These are phyloP conservation scores for Phytophthora boehmeriae DNA, from an alignment of 352 stramenopile genomes.

Conservation along the genomic window DNA sequence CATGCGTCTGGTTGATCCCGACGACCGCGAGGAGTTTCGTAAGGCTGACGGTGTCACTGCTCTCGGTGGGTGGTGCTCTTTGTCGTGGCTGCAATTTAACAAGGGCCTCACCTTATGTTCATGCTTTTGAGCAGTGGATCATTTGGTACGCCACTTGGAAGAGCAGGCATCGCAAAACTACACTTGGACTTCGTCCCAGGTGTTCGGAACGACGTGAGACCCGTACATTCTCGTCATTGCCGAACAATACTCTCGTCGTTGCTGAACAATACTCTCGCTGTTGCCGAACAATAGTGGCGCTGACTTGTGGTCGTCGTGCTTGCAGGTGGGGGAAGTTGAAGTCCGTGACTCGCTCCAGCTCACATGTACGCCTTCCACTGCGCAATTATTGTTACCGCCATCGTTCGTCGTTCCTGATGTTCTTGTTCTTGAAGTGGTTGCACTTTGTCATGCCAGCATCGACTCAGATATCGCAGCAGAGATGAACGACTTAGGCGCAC, in stretches of 20 bases:
- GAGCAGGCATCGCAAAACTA: conserved; percentile 58
- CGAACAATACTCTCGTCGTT: background rate
- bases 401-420: background rate
- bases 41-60: conserved; percentile 58
- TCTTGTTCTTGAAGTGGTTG: conserved; percentile 41
- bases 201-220: conserved; percentile 38
- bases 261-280: background rate
- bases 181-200: conserved; percentile 44
- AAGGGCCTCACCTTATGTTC: background rate
- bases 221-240: background rate
- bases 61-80: conserved; percentile 36
- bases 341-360: conserved; percentile 63
- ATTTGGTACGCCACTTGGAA: conserved; percentile 54
- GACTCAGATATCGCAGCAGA: conserved; percentile 51
- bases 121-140: conserved; percentile 44
- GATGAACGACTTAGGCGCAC: conserved; percentile 41
- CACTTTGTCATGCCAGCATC: conserved; percentile 63
- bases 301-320: background rate
- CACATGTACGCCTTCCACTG: conserved; percentile 33
- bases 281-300: background rate
- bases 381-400: background rate
- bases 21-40: conserved; percentile 63
- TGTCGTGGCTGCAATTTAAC: background rate
- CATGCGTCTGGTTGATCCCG: conserved; percentile 54
- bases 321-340: conserved; percentile 51